Base-by-base conservation (phyloP, 2,329 filamentous ascomycete species). In the Helminthosporium solani region DNA sequence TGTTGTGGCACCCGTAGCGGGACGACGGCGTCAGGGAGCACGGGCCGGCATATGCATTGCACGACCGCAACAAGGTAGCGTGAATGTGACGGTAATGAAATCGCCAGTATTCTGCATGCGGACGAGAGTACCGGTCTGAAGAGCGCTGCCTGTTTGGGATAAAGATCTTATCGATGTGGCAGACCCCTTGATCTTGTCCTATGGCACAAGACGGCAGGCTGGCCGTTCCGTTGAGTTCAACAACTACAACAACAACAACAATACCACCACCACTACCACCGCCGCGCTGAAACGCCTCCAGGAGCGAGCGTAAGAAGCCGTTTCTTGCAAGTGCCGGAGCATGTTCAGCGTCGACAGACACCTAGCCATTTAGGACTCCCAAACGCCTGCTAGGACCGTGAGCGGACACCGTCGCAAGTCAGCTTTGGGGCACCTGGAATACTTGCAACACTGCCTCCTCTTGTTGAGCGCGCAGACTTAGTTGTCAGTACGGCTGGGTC, bases 141-240 rank as follows among this genome's bases (percentile, higher is more conserved):
- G 20, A 40, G 46, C 46, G 14, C 36, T 48, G 40, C 46, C 37
- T 38, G 2, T 44, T 44, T 36, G 16, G 41, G 36, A 21, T 12
- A 16, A 44, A 33, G 46, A 44, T 39, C 46, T 44, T 48, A 48
- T 48, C 46, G 46, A 44, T 33, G 41, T 20, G 23, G n/a, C 31
- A 40, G 40, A 25, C 16, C 36, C 31, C 37, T 4, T 4, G n/a
- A 25, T 7, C 11, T 15, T 30, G 28, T 23, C 46, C 46, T 44
- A 44, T 44, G 46, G 36, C 18, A 40, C 20, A n/a, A 20, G 19
- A 3, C 45, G 33, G 44, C 20, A 39, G 11, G 9, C 30, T 19
- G 19, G 33, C n/a, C 36, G 36, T 37, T n/a, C n/a, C n/a, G n/a
- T n/a, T n/a, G n/a, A n/a, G 42, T n/a, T n/a, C 39, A 15, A 20